Evolutionary conservation across 495 filamentous ascomycete genomes (phyloP).

Genomic region (Xylaria telfairii): DNA sequence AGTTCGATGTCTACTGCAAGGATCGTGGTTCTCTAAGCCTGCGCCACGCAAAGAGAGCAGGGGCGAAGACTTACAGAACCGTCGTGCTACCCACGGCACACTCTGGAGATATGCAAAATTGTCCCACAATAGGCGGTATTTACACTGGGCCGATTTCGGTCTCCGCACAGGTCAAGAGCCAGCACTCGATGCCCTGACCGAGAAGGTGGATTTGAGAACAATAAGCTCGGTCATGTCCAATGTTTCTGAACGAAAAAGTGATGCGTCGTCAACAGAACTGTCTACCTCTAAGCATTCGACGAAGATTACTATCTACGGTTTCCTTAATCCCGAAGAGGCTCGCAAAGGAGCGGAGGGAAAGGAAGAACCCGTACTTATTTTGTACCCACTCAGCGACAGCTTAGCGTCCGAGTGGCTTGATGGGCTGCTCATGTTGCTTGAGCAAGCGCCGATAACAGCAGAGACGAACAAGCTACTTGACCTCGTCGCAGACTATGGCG

Average conservation of each 20-base stretch:
- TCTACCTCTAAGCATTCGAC: constrained; percentile 60
- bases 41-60: constrained; percentile 47
- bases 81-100: constrained; percentile 46
- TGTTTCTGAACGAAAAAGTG: constrained; percentile 65
- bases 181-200: constrained; percentile 71
- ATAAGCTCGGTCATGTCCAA: constrained; percentile 95
- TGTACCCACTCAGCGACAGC: constrained; percentile 82
- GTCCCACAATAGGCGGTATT: constrained; percentile 86
- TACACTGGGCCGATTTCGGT: constrained; percentile 92
- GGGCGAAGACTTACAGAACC: constrained; percentile 41
- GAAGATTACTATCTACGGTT: constrained; percentile 91
- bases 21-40: constrained; percentile 84
- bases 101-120: constrained; percentile 85
- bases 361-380: constrained; percentile 70
- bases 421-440: constrained; percentile 91
- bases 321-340: constrained; percentile 48
- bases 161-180: constrained; percentile 68
- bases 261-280: constrained; percentile 42
- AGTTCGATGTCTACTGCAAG: constrained; percentile 87
- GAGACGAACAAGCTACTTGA: constrained; percentile 90
- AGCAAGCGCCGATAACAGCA: constrained; percentile 94
- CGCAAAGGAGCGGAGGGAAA: constrained; percentile 42
- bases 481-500: constrained; percentile 84
- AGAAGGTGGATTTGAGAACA: constrained; percentile 87
- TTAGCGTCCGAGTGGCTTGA: constrained; percentile 96